Percentiles rank a stretch among this genome's conserved stretches.
These are phyloP conservation scores for Hibiscus trionum DNA, from an alignment of 345 rosid species.

Conservation along the genomic window DNA sequence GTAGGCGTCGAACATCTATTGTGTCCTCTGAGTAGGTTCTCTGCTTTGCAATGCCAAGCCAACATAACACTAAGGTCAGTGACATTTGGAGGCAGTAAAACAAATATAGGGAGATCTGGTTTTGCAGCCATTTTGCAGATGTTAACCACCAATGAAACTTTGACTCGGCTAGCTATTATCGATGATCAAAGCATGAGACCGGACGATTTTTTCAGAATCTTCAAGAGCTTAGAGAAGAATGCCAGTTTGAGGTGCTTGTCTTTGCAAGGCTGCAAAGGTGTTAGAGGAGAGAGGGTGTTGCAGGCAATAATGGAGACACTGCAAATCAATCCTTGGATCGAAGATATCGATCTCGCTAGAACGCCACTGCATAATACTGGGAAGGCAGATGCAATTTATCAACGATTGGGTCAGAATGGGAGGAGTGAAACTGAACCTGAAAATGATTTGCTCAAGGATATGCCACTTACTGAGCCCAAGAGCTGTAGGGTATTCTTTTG, in stretches of 20 bases:
- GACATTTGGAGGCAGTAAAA: conserved; percentile 59
- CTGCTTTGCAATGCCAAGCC: conserved; percentile 80
- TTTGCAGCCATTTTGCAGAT: conserved; percentile 67
- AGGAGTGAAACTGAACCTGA: conserved; percentile 44
- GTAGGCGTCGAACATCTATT: conserved; percentile 69
- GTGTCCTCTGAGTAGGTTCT: conserved; percentile 89
- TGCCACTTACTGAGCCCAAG: conserved; percentile 78
- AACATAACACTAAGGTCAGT: conserved; percentile 63
- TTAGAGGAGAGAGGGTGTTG: conserved; percentile 58
- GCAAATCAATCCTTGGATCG: conserved; percentile 84
- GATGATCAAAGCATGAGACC: conserved; percentile 74
- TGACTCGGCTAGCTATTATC: conserved; percentile 54
- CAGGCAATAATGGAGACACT: conserved; percentile 65
- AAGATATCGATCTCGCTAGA: conserved; percentile 71
- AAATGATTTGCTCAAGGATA: conserved; percentile 63
- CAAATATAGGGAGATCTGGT: conserved; percentile 72
- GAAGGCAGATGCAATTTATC: conserved; percentile 56
- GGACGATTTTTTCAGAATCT: conserved; percentile 58
- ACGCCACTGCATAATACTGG: conserved; percentile 73
- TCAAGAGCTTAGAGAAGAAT: conserved; percentile 68
- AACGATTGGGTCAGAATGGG: conserved; percentile 69
- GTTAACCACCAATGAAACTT: conserved; percentile 66
- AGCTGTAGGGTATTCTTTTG: conserved; percentile 84
- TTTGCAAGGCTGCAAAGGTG: conserved; percentile 81
- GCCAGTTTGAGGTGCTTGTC: conserved; percentile 64